A percentile compares a stretch with the other conserved stretches of the same genome.
Evolutionary conservation across 2,329 filamentous ascomycete genomes (phyloP).

Genomic region (Talaromyces sp.): DNA sequence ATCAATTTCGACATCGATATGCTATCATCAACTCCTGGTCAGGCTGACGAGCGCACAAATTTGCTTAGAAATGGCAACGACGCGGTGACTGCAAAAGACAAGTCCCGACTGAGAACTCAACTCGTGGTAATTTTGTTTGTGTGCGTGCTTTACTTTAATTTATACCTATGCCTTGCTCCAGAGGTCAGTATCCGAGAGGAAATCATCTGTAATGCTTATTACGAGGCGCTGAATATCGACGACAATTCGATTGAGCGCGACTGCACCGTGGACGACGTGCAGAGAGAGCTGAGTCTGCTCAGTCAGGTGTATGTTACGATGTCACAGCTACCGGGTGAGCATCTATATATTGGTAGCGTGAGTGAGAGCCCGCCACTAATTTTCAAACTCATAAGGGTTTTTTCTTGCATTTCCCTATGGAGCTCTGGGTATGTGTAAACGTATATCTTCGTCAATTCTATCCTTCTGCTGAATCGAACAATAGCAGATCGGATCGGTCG

Average conservation of each 20-base stretch:
- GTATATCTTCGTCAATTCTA: conserved; percentile 1
- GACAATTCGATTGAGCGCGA: background rate
- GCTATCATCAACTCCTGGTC: conserved; percentile 6
- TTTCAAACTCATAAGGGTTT: background rate
- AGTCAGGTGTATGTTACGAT: conserved; percentile 15
- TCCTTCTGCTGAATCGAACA: background rate
- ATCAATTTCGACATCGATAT: background rate
- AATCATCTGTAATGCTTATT: conserved; percentile 14
- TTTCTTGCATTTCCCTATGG: conserved; percentile 13
- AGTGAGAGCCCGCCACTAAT: background rate
- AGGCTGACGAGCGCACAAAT: conserved; percentile 10
- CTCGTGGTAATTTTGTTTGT: conserved; percentile 11
- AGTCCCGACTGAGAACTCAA: conserved; percentile 8
- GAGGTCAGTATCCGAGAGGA: conserved; percentile 12
- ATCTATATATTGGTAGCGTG: background rate
- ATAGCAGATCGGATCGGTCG: conserved; percentile 13
- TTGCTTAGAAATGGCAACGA: conserved; percentile 7
- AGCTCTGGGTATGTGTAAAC: conserved; percentile 11
- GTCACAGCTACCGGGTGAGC: conserved; percentile 13
- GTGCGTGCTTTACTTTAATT: conserved; percentile 8
- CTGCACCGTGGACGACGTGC: conserved; percentile 10
- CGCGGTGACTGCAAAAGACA: conserved; percentile 5
- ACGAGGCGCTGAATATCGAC: conserved; percentile 8
- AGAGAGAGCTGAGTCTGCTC: conserved; percentile 12
- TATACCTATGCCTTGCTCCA: conserved; percentile 12